phyloP scores from a whole-genome alignment of 1,139 yeast genomes.

The Hyphopichia buzzinii region DNA sequence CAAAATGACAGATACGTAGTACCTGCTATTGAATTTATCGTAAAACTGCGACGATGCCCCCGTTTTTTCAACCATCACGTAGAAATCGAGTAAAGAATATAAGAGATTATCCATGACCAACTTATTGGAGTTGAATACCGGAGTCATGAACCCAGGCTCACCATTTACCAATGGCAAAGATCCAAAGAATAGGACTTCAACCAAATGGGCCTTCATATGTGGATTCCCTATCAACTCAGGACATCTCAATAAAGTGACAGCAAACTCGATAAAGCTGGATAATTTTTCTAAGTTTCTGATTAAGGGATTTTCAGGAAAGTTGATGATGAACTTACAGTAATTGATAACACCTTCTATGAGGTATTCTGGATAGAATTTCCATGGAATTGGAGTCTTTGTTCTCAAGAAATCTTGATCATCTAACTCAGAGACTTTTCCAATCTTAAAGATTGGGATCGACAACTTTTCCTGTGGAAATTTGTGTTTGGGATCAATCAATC shows the following conservation, averaged over 20 bases:
- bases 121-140: slow-evolving; percentile 61
- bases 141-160: slow-evolving; percentile 71
- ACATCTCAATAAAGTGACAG: slow-evolving; percentile 73
- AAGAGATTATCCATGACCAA: slow-evolving; percentile 65
- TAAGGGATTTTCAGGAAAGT: slow-evolving; percentile 60
- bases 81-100: slow-evolving; percentile 82
- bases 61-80: slow-evolving; percentile 93
- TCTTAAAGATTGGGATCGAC: slow-evolving; percentile 65
- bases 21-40: slow-evolving; percentile 91
- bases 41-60: slow-evolving; percentile 95
- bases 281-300: slow-evolving; percentile 50
- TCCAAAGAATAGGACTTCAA: slow-evolving; percentile 79
- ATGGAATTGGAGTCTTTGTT: slow-evolving; percentile 67
- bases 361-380: slow-evolving; percentile 84
- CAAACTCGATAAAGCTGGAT: slow-evolving; percentile 65
- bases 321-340: slow-evolving; percentile 65
- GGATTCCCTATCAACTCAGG: slow-evolving; percentile 90
- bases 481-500: slow-evolving; percentile 71
- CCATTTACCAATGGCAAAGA: slow-evolving; percentile 57
- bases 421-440: slow-evolving; percentile 45
- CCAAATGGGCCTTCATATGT: slow-evolving; percentile 81
- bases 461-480: slow-evolving; percentile 55
- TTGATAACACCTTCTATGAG: slow-evolving; percentile 80
- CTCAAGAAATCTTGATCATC: slow-evolving; percentile 71
- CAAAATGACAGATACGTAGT: slow-evolving; percentile 77